These are phyloP conservation scores for Sporobolus alterniflorus DNA, from an alignment of 202 grass and related monocot species.

Conservation along the genomic window DNA sequence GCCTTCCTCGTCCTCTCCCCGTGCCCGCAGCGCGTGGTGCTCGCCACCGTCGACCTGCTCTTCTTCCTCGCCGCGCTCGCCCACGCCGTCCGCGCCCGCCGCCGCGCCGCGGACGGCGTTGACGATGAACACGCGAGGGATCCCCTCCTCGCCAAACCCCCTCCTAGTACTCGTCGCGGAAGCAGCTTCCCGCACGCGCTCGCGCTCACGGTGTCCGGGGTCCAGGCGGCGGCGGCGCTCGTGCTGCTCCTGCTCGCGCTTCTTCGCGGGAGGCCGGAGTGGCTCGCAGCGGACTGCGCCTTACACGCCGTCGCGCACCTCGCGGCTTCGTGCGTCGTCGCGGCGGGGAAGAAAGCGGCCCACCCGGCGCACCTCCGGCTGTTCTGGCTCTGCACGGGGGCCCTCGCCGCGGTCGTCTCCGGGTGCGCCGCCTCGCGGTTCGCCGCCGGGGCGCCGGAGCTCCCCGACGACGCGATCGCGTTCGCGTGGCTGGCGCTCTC, in stretches of 20 bases:
- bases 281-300: constrained; percentile 32
- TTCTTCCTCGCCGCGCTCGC: constrained; percentile 44
- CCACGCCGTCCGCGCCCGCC: constrained; percentile 1
- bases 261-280: background rate
- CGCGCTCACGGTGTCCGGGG: constrained; percentile 41
- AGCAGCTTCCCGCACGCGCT: constrained; percentile 30
- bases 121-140: background rate
- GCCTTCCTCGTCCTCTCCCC: constrained; percentile 62
- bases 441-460: constrained; percentile 14
- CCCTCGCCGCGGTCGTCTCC: constrained; percentile 40
- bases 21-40: constrained; percentile 48
- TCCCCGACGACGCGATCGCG: constrained; percentile 50
- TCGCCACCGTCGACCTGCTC: constrained; percentile 29
- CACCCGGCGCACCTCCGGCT: constrained; percentile 46
- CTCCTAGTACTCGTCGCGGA: background rate
- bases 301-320: constrained; percentile 55
- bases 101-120: too few relatives aligned
- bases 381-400: constrained; percentile 50
- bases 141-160: constrained; percentile 36
- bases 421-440: constrained; percentile 43
- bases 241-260: constrained; percentile 35
- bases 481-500: constrained; percentile 46
- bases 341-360: constrained; percentile 29
- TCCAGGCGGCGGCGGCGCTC: constrained; percentile 20
- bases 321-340: constrained; percentile 31